Conservation (phyloP, 2,329 filamentous ascomycete genomes). For the Arthrobotrys iridis region DNA sequence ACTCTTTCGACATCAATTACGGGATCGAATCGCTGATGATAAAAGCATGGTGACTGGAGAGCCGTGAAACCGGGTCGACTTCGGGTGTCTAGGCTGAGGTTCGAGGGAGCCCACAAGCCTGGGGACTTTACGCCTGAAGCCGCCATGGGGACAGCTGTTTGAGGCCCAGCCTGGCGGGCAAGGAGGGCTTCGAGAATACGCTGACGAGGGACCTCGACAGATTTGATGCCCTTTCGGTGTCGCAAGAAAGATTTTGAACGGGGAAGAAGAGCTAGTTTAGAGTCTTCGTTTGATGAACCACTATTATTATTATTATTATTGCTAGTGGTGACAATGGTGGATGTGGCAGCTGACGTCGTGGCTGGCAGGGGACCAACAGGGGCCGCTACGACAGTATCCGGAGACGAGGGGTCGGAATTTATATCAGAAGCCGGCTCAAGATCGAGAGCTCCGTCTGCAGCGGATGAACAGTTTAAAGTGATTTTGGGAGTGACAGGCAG, state of each 20-base stretch:
- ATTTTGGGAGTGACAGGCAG: conserved; percentile 46
- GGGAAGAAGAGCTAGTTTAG: conserved; percentile 24
- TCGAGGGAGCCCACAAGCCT: conserved; percentile 37
- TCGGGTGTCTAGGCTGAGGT: conserved; percentile 59
- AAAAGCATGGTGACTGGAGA: conserved; percentile 93
- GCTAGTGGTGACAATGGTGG: background rate
- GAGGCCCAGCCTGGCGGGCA: conserved; percentile 49
- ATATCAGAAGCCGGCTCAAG: conserved; percentile 30
- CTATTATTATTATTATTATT: background rate
- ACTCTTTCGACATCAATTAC: conserved; percentile 95
- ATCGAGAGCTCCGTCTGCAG: background rate
- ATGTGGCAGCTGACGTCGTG: conserved; percentile 21
- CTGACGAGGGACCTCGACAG: conserved; percentile 50
- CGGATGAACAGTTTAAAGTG: conserved; percentile 28
- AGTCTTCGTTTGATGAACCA: background rate
- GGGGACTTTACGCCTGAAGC: conserved; percentile 26
- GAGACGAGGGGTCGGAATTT: conserved; percentile 44
- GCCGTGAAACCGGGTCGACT: conserved; percentile 60
- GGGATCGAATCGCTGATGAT: conserved; percentile 96
- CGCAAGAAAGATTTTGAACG: conserved; percentile 46
- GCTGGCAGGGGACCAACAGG: conserved; percentile 20
- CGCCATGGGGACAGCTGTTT: conserved; percentile 49
- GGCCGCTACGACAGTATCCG: conserved; percentile 35
- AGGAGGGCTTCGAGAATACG: conserved; percentile 51
- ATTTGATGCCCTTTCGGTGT: conserved; percentile 51